These are phyloP conservation scores for Linnemannia schmuckeri DNA, from an alignment of 192 early-diverging fungal genomes.

Conservation along the genomic window DNA sequence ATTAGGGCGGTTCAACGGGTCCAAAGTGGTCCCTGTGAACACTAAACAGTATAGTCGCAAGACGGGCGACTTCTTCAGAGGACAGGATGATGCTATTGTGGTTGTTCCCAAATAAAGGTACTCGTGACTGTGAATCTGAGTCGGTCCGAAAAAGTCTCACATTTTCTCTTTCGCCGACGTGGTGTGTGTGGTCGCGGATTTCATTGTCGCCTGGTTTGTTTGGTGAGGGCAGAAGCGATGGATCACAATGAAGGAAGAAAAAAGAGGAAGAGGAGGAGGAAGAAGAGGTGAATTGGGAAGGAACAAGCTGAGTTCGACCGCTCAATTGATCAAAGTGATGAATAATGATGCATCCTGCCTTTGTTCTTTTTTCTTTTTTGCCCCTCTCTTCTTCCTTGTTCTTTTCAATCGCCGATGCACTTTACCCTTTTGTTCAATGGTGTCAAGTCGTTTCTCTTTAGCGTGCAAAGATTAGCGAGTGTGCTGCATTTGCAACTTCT, in stretches of 20 bases:
- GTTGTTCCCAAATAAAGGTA: slow-evolving; percentile 21
- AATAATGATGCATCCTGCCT: neutral
- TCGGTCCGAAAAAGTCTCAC: neutral
- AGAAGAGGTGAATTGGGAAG: neutral
- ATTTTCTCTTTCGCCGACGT: neutral
- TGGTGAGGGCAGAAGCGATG: neutral
- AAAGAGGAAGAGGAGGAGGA: neutral
- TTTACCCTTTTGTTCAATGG: neutral
- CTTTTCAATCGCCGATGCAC: neutral
- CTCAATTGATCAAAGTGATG: neutral
- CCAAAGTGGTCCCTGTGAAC: slow-evolving; percentile 69
- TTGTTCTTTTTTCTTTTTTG: neutral
- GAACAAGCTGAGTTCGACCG: neutral
- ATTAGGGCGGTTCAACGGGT: slow-evolving; percentile 68
- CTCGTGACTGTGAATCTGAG: slow-evolving; percentile 5
- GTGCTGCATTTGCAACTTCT: neutral
- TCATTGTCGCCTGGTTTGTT: slow-evolving; percentile 4
- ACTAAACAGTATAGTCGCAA: slow-evolving; percentile 69
- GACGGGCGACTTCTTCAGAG: slow-evolving; percentile 66
- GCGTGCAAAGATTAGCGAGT: neutral
- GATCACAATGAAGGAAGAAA: neutral
- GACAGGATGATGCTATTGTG: slow-evolving; percentile 66
- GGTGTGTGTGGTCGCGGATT: neutral
- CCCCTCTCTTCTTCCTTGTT: neutral
- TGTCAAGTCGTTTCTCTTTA: neutral